These are phyloP conservation scores for Herpetomonas muscarum DNA, from an alignment of 208 protist genomes.

Conservation along the genomic window DNA sequence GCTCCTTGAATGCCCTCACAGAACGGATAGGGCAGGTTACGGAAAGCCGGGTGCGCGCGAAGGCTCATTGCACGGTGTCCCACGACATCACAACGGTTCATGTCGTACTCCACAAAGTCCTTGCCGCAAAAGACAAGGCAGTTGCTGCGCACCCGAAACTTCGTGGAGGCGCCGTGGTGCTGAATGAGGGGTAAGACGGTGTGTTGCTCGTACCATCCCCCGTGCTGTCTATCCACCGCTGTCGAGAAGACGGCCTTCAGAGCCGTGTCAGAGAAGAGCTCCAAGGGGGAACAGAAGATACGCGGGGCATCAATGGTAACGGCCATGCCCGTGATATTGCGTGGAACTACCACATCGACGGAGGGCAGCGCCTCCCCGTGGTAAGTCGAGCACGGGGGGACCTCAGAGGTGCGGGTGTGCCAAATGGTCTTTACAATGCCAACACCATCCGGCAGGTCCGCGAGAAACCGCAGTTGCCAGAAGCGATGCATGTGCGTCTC, in stretches of 20 bases:
- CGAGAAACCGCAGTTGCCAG: slow-evolving; percentile 62
- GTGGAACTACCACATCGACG: neutral
- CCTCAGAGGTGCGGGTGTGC: slow-evolving; percentile 12
- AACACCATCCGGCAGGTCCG: slow-evolving; percentile 25
- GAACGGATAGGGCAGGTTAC: slow-evolving; percentile 53
- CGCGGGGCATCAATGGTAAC: neutral
- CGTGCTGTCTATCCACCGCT: neutral
- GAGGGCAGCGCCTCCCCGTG: neutral
- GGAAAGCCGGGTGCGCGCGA: slow-evolving; percentile 34
- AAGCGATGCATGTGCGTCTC: slow-evolving; percentile 38
- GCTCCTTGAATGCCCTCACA: slow-evolving; percentile 44
- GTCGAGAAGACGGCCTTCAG: neutral
- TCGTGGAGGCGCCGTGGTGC: neutral
- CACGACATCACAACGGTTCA: slow-evolving; percentile 11
- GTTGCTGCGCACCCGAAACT: neutral
- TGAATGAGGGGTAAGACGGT: slow-evolving; percentile 40
- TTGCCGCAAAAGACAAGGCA: slow-evolving; percentile 57
- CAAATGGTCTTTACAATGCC: slow-evolving; percentile 61
- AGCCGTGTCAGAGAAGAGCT: slow-evolving; percentile 8
- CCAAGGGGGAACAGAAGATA: slow-evolving; percentile 10
- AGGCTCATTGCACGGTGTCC: slow-evolving; percentile 13
- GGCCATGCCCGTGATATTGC: no score
- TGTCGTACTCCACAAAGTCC: slow-evolving; percentile 45
- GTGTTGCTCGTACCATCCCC: slow-evolving; percentile 36
- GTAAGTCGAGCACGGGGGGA: neutral